Evolutionary conservation across 2,329 filamentous ascomycete species (phyloP).

Genomic region (Penicillium vulpinum): DNA sequence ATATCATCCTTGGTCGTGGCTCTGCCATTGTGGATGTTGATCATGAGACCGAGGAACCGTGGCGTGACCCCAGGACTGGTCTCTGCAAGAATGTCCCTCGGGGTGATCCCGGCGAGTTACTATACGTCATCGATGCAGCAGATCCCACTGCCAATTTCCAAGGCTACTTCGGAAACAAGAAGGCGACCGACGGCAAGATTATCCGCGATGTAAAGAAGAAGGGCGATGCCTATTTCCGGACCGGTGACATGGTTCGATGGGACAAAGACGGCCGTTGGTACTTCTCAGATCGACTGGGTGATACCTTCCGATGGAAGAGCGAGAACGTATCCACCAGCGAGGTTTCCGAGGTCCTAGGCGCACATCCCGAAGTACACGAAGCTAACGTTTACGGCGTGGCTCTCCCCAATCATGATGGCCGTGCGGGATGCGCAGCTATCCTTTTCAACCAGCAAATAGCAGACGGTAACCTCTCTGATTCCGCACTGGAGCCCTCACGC

Average conservation of each 20-base stretch:
- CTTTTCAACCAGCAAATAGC: conserved; percentile 52
- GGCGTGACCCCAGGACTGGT: conserved; percentile 67
- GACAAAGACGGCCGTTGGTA: conserved; percentile 70
- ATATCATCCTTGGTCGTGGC: conserved; percentile 53
- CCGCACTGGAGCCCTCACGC: conserved; percentile 33
- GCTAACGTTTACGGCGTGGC: conserved; percentile 84
- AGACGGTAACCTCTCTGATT: conserved; percentile 17
- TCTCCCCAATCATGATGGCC: conserved; percentile 77
- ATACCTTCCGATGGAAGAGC: conserved; percentile 63
- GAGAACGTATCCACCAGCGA: conserved; percentile 83
- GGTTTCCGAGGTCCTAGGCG: conserved; percentile 72
- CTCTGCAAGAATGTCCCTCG: conserved; percentile 61
- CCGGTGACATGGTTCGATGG: conserved; percentile 76
- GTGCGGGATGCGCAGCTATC: conserved; percentile 78
- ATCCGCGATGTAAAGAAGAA: conserved; percentile 69
- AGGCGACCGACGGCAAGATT: conserved; percentile 72
- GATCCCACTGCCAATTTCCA: conserved; percentile 69
- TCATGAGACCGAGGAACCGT: conserved; percentile 66
- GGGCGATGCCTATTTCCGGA: conserved; percentile 80
- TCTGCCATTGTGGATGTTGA: conserved; percentile 69
- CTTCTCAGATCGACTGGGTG: conserved; percentile 69
- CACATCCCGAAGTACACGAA: conserved; percentile 67
- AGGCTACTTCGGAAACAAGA: conserved; percentile 75
- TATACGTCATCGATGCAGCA: conserved; percentile 67
- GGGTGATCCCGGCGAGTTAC: conserved; percentile 71